Conservation (phyloP, 108 stramenopile species). For the Nannochloropsis salina region DNA sequence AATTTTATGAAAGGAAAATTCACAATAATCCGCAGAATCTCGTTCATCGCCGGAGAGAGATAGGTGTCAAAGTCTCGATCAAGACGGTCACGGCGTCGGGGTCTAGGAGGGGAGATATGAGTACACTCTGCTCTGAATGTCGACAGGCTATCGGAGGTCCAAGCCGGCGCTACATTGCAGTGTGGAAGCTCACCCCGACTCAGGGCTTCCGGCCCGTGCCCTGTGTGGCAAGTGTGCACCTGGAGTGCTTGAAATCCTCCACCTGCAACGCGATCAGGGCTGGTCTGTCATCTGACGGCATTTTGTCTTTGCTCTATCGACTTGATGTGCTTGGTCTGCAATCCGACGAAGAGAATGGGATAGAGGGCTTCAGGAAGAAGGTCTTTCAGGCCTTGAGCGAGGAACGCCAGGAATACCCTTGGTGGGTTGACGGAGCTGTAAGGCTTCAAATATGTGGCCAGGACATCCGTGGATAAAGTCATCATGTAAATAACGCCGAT, state of each 20-base stretch:
- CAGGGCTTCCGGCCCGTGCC: not conserved
- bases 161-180: not conserved
- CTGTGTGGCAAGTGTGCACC: not conserved
- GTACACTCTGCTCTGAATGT: not conserved
- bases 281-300: not conserved
- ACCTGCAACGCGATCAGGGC: not conserved
- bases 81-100: not conserved
- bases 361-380: constrained; percentile 5
- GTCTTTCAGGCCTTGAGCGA: not conserved
- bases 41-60: not conserved
- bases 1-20: not conserved
- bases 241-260: not conserved
- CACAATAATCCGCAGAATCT: not conserved
- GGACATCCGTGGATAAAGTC: no score
- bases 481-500: no score
- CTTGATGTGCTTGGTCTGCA: not conserved
- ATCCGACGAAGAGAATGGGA: not conserved
- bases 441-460: not conserved
- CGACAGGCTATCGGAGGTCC: not conserved
- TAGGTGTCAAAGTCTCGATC: not conserved
- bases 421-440: not conserved
- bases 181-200: not conserved
- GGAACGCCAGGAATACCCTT: not conserved
- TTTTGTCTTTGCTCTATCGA: not conserved
- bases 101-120: not conserved